A percentile compares a stretch with the other conserved stretches of the same genome.
phyloP scores from a whole-genome alignment of 106 monocot species.

The Gastrodia elata region DNA sequence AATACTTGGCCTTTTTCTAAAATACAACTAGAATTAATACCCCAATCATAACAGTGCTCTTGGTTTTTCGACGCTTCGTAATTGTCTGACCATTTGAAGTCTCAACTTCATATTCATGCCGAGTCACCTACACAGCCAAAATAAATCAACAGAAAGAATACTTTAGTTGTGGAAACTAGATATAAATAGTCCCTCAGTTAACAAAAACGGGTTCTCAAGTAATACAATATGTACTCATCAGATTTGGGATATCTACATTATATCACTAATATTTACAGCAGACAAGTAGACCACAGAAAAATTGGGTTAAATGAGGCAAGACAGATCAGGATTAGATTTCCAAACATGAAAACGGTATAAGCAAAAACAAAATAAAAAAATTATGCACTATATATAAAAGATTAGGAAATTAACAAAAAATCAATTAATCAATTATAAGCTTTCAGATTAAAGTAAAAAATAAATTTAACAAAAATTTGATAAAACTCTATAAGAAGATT shows the following conservation, averaged over 20 bases:
- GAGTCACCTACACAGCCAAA: conserved; percentile 42
- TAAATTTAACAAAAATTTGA: no score
- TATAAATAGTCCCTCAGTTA: background rate
- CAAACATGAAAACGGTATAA: no score
- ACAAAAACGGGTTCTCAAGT: background rate
- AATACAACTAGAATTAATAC: conserved; percentile 18
- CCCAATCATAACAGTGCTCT: conserved; percentile 75
- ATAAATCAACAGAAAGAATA: conserved; percentile 9
- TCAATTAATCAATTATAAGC: no score
- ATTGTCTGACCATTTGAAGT: conserved; percentile 69
- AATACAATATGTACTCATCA: background rate
- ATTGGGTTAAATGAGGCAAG: no score
- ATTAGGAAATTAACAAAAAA: no score
- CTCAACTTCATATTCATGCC: conserved; percentile 94
- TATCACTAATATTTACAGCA: background rate
- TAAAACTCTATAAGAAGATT: no score
- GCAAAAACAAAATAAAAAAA: no score
- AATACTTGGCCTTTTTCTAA: background rate
- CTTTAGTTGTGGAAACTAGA: background rate
- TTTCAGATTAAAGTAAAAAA: no score
- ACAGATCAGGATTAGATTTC: no score
- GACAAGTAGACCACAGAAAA: background rate
- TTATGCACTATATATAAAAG: no score
- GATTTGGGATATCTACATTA: background rate
- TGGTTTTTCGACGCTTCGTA: conserved; percentile 79